A percentile compares a stretch with the other conserved stretches of the same genome.
Evolutionary conservation across 2,329 filamentous ascomycete genomes (phyloP).

Genomic region (Thelonectria blattea): DNA sequence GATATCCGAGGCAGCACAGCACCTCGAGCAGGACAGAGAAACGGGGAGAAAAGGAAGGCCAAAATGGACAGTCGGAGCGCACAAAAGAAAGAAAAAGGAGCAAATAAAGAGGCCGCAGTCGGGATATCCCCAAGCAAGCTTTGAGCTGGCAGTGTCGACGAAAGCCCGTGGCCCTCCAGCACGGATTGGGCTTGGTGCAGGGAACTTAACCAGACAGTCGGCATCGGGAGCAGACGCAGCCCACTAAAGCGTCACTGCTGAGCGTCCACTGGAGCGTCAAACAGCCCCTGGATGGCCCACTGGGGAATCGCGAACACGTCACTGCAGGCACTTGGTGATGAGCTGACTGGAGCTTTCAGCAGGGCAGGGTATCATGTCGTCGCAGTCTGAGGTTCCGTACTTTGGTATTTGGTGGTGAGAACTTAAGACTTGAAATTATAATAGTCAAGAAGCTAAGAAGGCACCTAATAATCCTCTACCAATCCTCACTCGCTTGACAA

Average conservation of each 20-base stretch:
- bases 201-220: conserved; percentile 34
- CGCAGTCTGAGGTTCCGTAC: not conserved
- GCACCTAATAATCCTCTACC: not conserved
- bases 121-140: conserved; percentile 3
- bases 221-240: conserved; percentile 15
- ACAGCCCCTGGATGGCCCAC: conserved; percentile 10
- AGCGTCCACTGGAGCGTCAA: conserved; percentile 12
- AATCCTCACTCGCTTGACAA: not conserved
- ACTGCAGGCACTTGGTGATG: not conserved
- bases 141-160: conserved; percentile 8
- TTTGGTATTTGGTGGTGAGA: not conserved
- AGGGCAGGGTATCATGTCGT: not conserved
- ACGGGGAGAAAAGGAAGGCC: not conserved
- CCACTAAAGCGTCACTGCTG: conserved; percentile 21
- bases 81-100: conserved; percentile 25
- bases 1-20: conserved; percentile 9
- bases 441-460: too few relatives aligned
- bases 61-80: conserved; percentile 24
- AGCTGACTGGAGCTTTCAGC: not conserved
- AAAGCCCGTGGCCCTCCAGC: not conserved
- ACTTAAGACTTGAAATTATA: too few relatives aligned
- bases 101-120: conserved; percentile 9
- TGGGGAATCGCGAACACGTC: conserved; percentile 11
- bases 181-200: conserved; percentile 31
- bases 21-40: not conserved